These are phyloP conservation scores for Hypoxylon crocopeplum DNA, from an alignment of 495 filamentous ascomycete species.

Conservation along the genomic window DNA sequence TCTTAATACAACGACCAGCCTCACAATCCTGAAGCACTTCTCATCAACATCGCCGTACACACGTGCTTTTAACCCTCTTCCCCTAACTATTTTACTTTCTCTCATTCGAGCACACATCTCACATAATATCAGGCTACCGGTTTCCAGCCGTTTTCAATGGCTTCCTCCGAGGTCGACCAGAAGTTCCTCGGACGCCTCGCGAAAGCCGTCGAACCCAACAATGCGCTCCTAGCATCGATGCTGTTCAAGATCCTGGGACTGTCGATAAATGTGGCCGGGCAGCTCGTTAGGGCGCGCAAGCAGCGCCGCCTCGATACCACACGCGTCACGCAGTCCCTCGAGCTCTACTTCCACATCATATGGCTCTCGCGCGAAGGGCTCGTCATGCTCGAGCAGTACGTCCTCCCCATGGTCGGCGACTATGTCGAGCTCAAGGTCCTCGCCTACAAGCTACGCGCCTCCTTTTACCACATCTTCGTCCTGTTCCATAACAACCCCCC, in stretches of 20 bases:
- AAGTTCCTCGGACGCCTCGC: conserved; percentile 92
- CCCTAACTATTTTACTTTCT: background rate
- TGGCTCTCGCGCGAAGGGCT: conserved; percentile 95
- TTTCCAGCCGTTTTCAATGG: conserved; percentile 63
- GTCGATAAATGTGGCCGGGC: conserved; percentile 84
- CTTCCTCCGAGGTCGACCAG: conserved; percentile 94
- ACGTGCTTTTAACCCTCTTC: background rate
- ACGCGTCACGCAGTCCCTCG: conserved; percentile 68
- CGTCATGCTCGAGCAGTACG: conserved; percentile 81
- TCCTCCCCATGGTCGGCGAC: conserved; percentile 76
- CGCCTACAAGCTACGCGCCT: conserved; percentile 87
- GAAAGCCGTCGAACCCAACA: conserved; percentile 71
- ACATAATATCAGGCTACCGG: conserved; percentile 9
- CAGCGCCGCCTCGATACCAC: conserved; percentile 83
- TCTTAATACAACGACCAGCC: background rate
- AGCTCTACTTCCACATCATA: conserved; percentile 90
- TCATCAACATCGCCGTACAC: background rate
- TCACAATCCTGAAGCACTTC: background rate
- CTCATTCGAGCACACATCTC: conserved; percentile 1
- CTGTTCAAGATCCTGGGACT: conserved; percentile 91
- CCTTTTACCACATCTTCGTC: conserved; percentile 96
- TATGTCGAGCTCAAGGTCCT: conserved; percentile 84
- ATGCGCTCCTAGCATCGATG: conserved; percentile 76
- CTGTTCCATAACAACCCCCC: conserved; percentile 82
- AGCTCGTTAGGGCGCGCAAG: conserved; percentile 82